A percentile compares a stretch with the other conserved stretches of the same genome.
phyloP scores from a whole-genome alignment of 176 grass and related monocot genomes.

The Oropetium thomaeum region DNA sequence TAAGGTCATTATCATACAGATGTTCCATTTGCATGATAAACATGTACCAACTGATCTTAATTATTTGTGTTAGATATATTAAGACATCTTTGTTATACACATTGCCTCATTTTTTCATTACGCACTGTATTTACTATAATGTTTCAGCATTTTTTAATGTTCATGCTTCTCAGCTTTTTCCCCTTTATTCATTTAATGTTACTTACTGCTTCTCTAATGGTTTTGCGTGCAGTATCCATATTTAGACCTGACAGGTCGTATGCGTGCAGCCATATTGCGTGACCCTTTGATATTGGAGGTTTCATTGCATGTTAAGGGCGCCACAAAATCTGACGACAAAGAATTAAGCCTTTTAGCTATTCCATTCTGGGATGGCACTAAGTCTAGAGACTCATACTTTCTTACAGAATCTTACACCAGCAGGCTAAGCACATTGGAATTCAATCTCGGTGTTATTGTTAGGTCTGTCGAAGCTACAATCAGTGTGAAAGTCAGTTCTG shows the following conservation, averaged over 20 bases:
- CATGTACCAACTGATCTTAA: too few relatives aligned
- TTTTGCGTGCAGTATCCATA: slow-evolving; percentile 18
- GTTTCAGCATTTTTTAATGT: background rate
- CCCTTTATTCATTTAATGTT: background rate
- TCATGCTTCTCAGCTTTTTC: background rate
- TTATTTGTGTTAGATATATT: background rate
- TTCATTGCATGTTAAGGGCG: slow-evolving; percentile 2
- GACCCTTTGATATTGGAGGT: background rate
- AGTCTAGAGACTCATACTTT: background rate
- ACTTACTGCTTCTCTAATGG: background rate
- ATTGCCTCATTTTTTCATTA: background rate
- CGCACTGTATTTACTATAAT: too few relatives aligned
- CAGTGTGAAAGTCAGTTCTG: background rate
- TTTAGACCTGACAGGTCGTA: slow-evolving; percentile 17
- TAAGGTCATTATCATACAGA: background rate
- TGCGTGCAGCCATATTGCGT: background rate
- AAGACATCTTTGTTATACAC: background rate
- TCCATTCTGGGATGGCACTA: background rate
- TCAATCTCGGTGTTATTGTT: background rate
- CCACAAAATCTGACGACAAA: slow-evolving; percentile 7
- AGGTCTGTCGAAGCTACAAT: slow-evolving; percentile 28
- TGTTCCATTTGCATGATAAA: background rate
- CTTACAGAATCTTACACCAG: background rate
- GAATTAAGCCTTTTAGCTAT: background rate
- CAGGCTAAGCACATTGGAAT: slow-evolving; percentile 21